These are phyloP conservation scores for Lizonia empirigonia DNA, from an alignment of 2,329 filamentous ascomycete genomes.

Conservation along the genomic window DNA sequence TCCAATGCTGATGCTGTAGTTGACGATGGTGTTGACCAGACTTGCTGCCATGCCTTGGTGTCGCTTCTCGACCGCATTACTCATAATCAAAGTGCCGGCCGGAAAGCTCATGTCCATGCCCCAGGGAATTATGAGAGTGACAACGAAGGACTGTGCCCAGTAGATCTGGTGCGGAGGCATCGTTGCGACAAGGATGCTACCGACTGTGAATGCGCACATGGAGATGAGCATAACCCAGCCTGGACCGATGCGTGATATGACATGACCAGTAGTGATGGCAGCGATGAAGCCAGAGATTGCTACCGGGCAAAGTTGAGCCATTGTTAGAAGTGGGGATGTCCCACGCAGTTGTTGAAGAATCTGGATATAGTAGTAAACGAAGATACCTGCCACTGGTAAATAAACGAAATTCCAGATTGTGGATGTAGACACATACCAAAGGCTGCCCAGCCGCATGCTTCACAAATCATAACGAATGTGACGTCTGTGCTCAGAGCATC, in stretches of 20 bases:
- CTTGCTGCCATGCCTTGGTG: constrained; percentile 52
- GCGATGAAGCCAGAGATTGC: constrained; percentile 38
- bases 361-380: constrained; percentile 42
- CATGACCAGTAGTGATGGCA: constrained; percentile 37
- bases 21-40: constrained; percentile 50
- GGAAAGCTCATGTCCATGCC: constrained; percentile 54
- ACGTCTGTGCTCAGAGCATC: constrained; percentile 56
- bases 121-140: constrained; percentile 42
- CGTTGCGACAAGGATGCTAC: constrained; percentile 50
- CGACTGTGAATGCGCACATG: constrained; percentile 41
- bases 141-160: constrained; percentile 49
- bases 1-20: constrained; percentile 52
- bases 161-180: constrained; percentile 50
- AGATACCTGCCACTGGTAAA: constrained; percentile 25
- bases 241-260: constrained; percentile 38
- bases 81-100: constrained; percentile 49
- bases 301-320: constrained; percentile 37
- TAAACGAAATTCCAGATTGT: neutral
- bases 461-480: constrained; percentile 61
- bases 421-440: constrained; percentile 31
- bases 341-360: constrained; percentile 34
- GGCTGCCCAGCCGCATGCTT: constrained; percentile 52
- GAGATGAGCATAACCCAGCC: constrained; percentile 42
- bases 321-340: constrained; percentile 33
- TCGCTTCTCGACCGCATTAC: constrained; percentile 44